Conservation (phyloP, 2,329 filamentous ascomycete genomes). For the Fusarium lyarnte region DNA sequence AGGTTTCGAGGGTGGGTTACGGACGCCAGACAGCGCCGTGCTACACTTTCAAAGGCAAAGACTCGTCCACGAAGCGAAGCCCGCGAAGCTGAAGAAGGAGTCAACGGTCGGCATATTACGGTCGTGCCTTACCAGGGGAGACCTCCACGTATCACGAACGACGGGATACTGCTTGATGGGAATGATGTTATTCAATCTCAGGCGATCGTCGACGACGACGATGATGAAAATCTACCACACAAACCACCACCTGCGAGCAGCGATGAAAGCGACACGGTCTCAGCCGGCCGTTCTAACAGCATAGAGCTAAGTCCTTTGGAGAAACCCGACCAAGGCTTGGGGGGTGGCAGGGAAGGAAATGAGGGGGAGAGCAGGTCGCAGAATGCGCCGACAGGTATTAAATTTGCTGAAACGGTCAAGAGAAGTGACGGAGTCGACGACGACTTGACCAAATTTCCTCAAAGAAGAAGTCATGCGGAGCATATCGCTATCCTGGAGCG, state of each 20-base stretch:
- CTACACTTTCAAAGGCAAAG: slow-evolving; percentile 70
- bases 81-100: slow-evolving; percentile 66
- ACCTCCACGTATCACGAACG: slow-evolving; percentile 68
- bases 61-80: slow-evolving; percentile 58
- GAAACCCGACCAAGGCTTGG: slow-evolving; percentile 27
- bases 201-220: slow-evolving; percentile 44
- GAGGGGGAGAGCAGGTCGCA: slow-evolving; percentile 17
- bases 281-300: slow-evolving; percentile 42
- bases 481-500: slow-evolving; percentile 90
- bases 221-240: slow-evolving; percentile 43
- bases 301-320: slow-evolving; percentile 38
- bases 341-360: slow-evolving; percentile 13
- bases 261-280: slow-evolving; percentile 53
- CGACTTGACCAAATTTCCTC: slow-evolving; percentile 55
- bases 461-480: slow-evolving; percentile 68
- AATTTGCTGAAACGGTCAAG: slow-evolving; percentile 74
- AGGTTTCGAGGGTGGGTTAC: slow-evolving; percentile 85
- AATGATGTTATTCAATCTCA: slow-evolving; percentile 39
- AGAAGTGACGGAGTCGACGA: slow-evolving; percentile 65
- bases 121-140: slow-evolving; percentile 69
- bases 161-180: slow-evolving; percentile 61
- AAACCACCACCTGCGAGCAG: slow-evolving; percentile 38
- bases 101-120: slow-evolving; percentile 72
- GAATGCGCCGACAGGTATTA: slow-evolving; percentile 58
- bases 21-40: slow-evolving; percentile 74